These are phyloP conservation scores for Tolypocladium ophioglossoides DNA, from an alignment of 2,329 filamentous ascomycete species.

Conservation along the genomic window DNA sequence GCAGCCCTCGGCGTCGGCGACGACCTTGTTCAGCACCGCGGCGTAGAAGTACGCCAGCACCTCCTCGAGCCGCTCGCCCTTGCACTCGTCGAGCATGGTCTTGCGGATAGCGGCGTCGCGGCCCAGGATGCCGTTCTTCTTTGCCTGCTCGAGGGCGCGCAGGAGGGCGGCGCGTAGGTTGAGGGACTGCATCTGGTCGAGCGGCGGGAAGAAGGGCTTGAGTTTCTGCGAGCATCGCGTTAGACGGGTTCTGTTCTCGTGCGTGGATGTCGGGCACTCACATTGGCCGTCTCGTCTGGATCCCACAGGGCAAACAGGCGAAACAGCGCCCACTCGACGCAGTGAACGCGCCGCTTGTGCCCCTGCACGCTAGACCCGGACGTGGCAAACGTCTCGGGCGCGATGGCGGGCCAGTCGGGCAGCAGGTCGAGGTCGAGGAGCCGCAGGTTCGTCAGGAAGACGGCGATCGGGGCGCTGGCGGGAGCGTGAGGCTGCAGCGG, in stretches of 20 bases:
- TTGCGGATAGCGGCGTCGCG: conserved; percentile 75
- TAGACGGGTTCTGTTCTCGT: background rate
- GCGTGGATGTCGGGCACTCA: conserved; percentile 27
- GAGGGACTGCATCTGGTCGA: conserved; percentile 81
- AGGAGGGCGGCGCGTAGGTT: conserved; percentile 81
- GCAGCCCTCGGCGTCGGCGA: conserved; percentile 32
- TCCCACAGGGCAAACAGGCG: conserved; percentile 81
- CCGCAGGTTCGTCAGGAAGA: conserved; percentile 72
- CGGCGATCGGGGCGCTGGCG: conserved; percentile 10
- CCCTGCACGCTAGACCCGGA: conserved; percentile 55
- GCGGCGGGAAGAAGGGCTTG: conserved; percentile 79
- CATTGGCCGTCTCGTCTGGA: conserved; percentile 60
- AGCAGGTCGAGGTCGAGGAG: conserved; percentile 69
- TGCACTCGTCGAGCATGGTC: conserved; percentile 95
- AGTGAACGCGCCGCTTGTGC: conserved; percentile 72
- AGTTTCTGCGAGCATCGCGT: conserved; percentile 52
- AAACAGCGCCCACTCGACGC: conserved; percentile 85
- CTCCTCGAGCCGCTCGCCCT: conserved; percentile 82
- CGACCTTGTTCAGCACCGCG: conserved; percentile 62
- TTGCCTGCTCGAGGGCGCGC: conserved; percentile 70
- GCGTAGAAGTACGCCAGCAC: conserved; percentile 76
- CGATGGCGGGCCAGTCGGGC: conserved; percentile 73
- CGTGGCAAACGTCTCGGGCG: conserved; percentile 53
- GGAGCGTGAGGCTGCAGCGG: background rate
- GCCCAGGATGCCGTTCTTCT: conserved; percentile 76